Base-by-base conservation (phyloP, 2,329 filamentous ascomycete species). In the Diaporthe citri region DNA sequence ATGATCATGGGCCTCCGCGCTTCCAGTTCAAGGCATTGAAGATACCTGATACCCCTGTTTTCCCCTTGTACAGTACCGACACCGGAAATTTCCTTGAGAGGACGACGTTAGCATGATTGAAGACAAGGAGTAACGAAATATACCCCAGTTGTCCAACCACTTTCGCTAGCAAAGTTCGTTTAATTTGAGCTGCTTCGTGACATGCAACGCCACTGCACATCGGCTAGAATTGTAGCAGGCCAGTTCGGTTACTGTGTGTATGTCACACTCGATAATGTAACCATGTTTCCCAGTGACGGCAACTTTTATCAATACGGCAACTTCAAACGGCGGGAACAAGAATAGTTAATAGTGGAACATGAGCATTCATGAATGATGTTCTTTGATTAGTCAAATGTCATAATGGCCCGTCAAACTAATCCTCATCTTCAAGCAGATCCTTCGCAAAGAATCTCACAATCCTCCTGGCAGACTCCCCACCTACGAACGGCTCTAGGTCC, bases 391-490 rank as follows among this genome's bases (percentile, higher is more conserved):
- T 17, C 12, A 10, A 17, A 31, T 31, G 5, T 7, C 56, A 10
- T 12, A 4, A 15, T n/a, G n/a, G 8, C 20, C 7, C 4, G 20
- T 17, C n/a, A 17, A 4, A 70, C 12, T 25, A 72, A 22, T 84
- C 83, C 22, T 86, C 86, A 66, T 90, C 85, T 75, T 90, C 89
- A 80, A 91, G 86, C 28, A 91, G 82, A 79, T 91, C 90, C 67
- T 88, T 85, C 31, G 93, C 93, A 79, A 99, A 98, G 82, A 99
- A 98, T 22, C 89, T 88, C 73, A 91, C 86, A 51, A 98, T 94
- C 85, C 93, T 91, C 82, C 92, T 90, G 36, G 91, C 95, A 22
- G 93, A 91, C 82, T 96, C 93, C 77, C 87, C 92, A 0, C 97
- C 97, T 34, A 98, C 92, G 74, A 97, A 78, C 41, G 90, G 90